Base-by-base conservation (phyloP, 2,329 filamentous ascomycete species). In the Colletotrichum orchidophilum region DNA sequence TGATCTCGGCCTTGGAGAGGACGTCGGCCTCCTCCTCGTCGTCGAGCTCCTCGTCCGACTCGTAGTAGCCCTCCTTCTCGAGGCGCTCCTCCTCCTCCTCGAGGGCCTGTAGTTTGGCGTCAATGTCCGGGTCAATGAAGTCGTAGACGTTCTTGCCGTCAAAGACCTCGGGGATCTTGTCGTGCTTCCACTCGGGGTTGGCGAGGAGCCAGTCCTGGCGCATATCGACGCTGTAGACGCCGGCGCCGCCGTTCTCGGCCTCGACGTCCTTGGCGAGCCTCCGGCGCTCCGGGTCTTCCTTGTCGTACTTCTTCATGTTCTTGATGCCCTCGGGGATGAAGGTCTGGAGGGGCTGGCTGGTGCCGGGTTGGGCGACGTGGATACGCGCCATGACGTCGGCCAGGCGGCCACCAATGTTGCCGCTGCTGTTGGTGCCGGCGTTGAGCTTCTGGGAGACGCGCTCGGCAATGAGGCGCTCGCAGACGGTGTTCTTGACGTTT, bases 61-160 rank as follows among this genome's bases (percentile, higher is more conserved):
- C 94, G 83, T 99, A 99, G 87, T 93, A 97, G 71, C 96, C 96
- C 74, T 97, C 94, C 8, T 91, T 92, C 82, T 98, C 93, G 15
- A 98, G 90, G 77, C 92, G 92, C 84, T 97, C 96, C 82, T 99
- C 96, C 80, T 99, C 97, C 73, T 95, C 95, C 82, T 99, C 96
- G 39, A 99, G 88, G 66, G 94, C 94, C 62, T 92, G 92, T 60
- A 99, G 89, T 86, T 97, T 98, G 75, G 91, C 89, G 78, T 97
- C 96, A 79, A 99, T 99, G 66, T 99, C 97, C 1, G 96, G 95
- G 78, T 98, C 96, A 78, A 99, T 91, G 82, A 94, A 99, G 83
- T 99, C 96, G 84, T 96, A 96, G 69, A 99, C 94, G 81, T 99
- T 99, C 88, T 96, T 95, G 82, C 96, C 96, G 79, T 98, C 92